Evolutionary conservation across 78 protist species (phyloP).

Genomic region (slime mould (Dictyostelium discoideum)): DNA sequence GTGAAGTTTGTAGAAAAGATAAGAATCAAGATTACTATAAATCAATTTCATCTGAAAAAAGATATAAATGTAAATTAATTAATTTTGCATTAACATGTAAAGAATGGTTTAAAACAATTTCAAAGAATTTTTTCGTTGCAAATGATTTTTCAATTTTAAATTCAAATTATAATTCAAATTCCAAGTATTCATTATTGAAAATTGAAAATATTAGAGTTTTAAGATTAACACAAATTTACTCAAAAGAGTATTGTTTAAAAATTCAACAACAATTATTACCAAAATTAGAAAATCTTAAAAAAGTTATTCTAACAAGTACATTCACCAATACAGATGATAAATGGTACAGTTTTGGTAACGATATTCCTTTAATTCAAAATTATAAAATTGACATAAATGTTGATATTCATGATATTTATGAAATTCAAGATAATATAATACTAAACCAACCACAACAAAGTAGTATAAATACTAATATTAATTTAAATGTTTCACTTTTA

Average conservation of each 20-base stretch:
- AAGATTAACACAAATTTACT: not conserved
- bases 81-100: not conserved
- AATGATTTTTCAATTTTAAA: not conserved
- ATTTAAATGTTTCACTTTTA: not conserved
- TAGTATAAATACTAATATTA: not conserved
- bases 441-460: not conserved
- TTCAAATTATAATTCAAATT: not conserved
- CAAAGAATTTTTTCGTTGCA: not conserved
- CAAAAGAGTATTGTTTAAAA: not conserved
- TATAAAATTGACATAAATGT: not conserved
- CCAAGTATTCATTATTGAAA: not conserved
- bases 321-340: not conserved
- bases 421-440: not conserved
- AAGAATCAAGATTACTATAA: not conserved
- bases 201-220: not conserved
- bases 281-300: not conserved
- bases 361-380: not conserved
- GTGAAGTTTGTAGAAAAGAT: slow-evolving; percentile 5
- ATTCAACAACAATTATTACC: not conserved
- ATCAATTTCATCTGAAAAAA: not conserved
- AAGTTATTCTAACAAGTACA: not conserved
- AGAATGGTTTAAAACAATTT: not conserved
- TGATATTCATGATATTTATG: not conserved
- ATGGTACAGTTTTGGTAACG: not conserved
- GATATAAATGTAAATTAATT: not conserved